Evolutionary conservation across 129 eudicot genomes (phyloP), one percentile per base, ranked within the genome.

Genomic region (Arctium minus): DNA sequence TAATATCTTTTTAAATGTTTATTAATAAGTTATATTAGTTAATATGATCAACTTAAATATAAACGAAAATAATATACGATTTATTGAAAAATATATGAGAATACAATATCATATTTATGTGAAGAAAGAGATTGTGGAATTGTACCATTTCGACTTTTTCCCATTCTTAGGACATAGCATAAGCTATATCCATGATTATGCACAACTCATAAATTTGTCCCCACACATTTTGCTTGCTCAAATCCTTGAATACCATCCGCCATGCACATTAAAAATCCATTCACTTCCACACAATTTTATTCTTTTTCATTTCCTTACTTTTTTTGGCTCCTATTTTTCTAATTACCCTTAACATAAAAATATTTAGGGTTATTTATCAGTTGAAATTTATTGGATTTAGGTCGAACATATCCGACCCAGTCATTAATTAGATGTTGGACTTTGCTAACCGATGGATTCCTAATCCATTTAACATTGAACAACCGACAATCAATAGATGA

Each of bases 111-210:
- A 6, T 15, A 56, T 56, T 17, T n/a, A 4, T 13, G n/a, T n/a
- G 8, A 17, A 64, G 78, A 84, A 22, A 60, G 70, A 37, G 32
- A 29, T 13, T 64, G 74, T 83, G 71, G 69, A 78, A 80, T 76
- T 60, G 89, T 83, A 87, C 89, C 33, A 72, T 46, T 76, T 76
- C 78, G 17, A 85, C 90, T 82, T 85, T 85, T 82, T 82, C 83
- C 89, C 87, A 85, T 83, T 75, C 88, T 69, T 50, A 73, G 68
- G 79, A 80, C 76, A 85, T 82, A 67, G 81, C 85, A 82, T 50
- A 87, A 70, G 74, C 35, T 73, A 74, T 72, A 74, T 79, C 83
- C 36, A 78, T 73, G 86, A 79, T 81, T 83, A 70, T 80, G 73
- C 82, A 79, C 82, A 73, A 82, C 83, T 79, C 79, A 79, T 40